A percentile compares a stretch with the other conserved stretches of the same genome.
Conservation (phyloP, 306 rosid genomes). For the Pterocarpus santalinus region DNA sequence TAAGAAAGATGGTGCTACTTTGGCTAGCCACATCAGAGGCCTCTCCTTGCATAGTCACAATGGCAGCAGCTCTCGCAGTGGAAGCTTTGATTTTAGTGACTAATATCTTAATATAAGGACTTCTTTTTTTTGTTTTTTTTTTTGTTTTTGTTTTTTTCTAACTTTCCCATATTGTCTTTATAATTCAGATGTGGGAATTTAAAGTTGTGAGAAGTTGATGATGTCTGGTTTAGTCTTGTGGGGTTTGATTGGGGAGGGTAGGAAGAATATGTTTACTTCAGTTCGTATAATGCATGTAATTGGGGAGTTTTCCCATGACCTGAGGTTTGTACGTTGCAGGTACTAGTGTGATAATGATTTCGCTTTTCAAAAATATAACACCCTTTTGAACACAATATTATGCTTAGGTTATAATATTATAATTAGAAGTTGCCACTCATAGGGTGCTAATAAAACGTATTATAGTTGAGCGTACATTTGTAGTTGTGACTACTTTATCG, state of each 20-base stretch:
- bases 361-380: no score
- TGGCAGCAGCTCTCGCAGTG: constrained; percentile 87
- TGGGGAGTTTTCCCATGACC: background rate
- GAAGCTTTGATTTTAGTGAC: constrained; percentile 87
- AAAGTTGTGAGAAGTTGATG: constrained; percentile 14
- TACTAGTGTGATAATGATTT: constrained; percentile 24
- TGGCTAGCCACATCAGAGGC: constrained; percentile 74
- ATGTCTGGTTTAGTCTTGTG: constrained; percentile 34
- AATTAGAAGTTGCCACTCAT: no score
- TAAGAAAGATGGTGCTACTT: constrained; percentile 65
- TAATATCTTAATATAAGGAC: constrained; percentile 46
- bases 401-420: no score
- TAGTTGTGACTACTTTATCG: no score
- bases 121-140: background rate
- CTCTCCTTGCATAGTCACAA: constrained; percentile 81
- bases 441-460: no score
- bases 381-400: no score
- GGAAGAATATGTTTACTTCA: constrained; percentile 3
- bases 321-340: constrained; percentile 25
- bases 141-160: background rate
- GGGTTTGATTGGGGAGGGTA: background rate
- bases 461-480: no score
- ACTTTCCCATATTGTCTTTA: background rate
- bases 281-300: constrained; percentile 40
- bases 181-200: constrained; percentile 29